These are phyloP conservation scores for Blastobotrys muscicola DNA, from an alignment of 805 yeast species.

Conservation along the genomic window DNA sequence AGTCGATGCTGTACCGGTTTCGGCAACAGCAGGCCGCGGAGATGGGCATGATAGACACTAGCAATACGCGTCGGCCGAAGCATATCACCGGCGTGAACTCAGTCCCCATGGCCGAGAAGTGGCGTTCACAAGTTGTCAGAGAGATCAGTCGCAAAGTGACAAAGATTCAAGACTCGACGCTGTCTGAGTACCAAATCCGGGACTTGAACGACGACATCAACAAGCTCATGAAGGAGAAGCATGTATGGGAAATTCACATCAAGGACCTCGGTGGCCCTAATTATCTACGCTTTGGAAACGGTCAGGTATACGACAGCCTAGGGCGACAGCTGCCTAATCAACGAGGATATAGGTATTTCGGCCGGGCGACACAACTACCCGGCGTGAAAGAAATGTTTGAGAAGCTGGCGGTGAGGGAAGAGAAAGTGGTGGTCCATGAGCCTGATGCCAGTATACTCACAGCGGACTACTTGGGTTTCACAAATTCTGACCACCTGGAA, in stretches of 20 bases:
- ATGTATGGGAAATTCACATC: slow-evolving; percentile 73
- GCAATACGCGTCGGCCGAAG: slow-evolving; percentile 52
- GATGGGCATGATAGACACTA: slow-evolving; percentile 48
- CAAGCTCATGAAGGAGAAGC: slow-evolving; percentile 52
- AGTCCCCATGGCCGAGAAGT: slow-evolving; percentile 58
- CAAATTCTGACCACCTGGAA: slow-evolving; percentile 17
- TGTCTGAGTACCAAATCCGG: slow-evolving; percentile 54
- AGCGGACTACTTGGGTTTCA: slow-evolving; percentile 25
- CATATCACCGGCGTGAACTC: slow-evolving; percentile 43
- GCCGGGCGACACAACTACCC: slow-evolving; percentile 71
- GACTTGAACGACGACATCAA: slow-evolving; percentile 70
- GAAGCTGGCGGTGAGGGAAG: slow-evolving; percentile 1
- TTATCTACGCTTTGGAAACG: slow-evolving; percentile 30
- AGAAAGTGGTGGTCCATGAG: background rate
- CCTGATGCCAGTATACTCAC: slow-evolving; percentile 8
- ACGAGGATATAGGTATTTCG: slow-evolving; percentile 65
- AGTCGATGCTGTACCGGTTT: slow-evolving; percentile 55
- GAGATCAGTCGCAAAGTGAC: slow-evolving; percentile 58
- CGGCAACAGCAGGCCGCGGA: slow-evolving; percentile 54
- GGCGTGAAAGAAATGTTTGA: slow-evolving; percentile 50
- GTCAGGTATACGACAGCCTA: slow-evolving; percentile 14
- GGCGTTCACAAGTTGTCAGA: slow-evolving; percentile 50
- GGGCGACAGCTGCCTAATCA: slow-evolving; percentile 24
- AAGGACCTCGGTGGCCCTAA: slow-evolving; percentile 66
- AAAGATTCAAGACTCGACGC: slow-evolving; percentile 47